Evolutionary conservation across 768 basidiomycete species (phyloP).

Genomic region (Auriscalpium microsporum): DNA sequence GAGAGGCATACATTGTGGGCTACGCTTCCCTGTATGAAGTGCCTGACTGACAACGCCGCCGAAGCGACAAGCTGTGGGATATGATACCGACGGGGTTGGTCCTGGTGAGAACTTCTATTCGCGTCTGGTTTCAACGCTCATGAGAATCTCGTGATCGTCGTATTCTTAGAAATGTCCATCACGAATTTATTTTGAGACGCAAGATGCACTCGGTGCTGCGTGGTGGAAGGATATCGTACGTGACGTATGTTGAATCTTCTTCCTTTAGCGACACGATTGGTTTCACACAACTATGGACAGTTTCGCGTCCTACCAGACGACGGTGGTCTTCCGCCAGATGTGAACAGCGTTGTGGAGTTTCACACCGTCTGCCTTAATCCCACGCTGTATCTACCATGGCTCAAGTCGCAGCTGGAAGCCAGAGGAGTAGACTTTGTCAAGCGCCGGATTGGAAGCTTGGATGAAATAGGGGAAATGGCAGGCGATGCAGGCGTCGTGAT

Average conservation of each 20-base stretch:
- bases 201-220: conserved; percentile 15
- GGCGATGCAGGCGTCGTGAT: conserved; percentile 35
- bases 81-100: conserved; percentile 37
- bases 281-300: background rate
- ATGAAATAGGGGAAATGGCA: conserved; percentile 35
- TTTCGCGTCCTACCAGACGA: conserved; percentile 20
- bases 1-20: conserved; percentile 37
- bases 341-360: conserved; percentile 33
- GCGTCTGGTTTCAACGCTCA: background rate
- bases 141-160: background rate
- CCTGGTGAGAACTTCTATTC: conserved; percentile 21
- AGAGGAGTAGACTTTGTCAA: conserved; percentile 38
- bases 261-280: background rate
- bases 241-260: conserved; percentile 23
- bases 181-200: conserved; percentile 22
- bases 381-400: conserved; percentile 40
- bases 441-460: conserved; percentile 33
- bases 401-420: conserved; percentile 31
- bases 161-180: conserved; percentile 29
- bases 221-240: conserved; percentile 35
- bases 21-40: background rate
- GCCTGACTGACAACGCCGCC: background rate
- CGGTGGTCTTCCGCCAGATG: conserved; percentile 27
- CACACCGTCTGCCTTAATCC: conserved; percentile 43
- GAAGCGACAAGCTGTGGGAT: conserved; percentile 38